phyloP scores from a whole-genome alignment of 1,284 basidiomycete genomes.

The Boletus mariae region DNA sequence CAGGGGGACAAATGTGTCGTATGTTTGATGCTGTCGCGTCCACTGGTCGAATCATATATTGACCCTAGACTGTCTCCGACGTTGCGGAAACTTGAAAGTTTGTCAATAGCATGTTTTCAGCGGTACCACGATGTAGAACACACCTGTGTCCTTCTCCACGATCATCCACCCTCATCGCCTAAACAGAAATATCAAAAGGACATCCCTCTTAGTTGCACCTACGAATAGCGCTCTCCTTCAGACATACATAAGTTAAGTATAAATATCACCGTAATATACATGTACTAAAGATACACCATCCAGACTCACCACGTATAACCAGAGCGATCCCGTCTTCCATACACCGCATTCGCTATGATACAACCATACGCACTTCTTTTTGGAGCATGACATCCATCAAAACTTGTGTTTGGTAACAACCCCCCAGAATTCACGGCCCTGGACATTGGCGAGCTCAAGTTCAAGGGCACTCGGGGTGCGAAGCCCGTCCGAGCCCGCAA shows the following conservation, averaged over 20 bases:
- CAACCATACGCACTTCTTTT: neutral
- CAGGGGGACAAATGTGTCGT: no score
- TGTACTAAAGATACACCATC: neutral
- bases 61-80: no score
- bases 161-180: no score
- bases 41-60: no score
- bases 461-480: constrained; percentile 45
- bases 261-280: neutral
- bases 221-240: no score
- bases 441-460: constrained; percentile 42
- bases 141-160: no score
- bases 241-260: neutral
- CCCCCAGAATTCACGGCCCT: constrained; percentile 39
- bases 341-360: neutral
- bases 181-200: no score
- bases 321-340: neutral
- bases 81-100: no score
- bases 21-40: no score
- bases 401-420: constrained; percentile 14
- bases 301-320: neutral
- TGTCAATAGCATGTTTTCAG: no score
- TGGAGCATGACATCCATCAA: neutral
- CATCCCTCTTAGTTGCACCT: no score
- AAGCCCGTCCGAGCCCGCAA: constrained; percentile 45
- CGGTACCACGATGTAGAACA: no score